Evolutionary conservation across 78 protist genomes (phyloP).

Genomic region (Dictyostelium purpureum): DNA sequence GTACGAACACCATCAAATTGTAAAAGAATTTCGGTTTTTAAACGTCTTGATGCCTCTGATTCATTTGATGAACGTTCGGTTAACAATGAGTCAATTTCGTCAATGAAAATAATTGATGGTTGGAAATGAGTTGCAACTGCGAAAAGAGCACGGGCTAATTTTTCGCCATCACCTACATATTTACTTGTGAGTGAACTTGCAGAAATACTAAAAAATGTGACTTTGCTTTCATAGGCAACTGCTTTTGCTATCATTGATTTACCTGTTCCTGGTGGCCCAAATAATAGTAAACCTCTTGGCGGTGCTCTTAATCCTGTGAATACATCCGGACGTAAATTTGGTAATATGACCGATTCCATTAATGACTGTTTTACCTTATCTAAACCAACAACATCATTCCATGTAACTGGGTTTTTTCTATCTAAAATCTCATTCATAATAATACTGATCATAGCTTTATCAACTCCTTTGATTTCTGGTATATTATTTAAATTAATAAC

Average conservation of each 20-base stretch:
- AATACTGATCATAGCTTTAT: constrained; percentile 7
- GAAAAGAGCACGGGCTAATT: constrained; percentile 91
- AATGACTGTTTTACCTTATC: constrained; percentile 76
- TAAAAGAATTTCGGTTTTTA: constrained; percentile 89
- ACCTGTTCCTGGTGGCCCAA: constrained; percentile 93
- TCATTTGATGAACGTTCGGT: constrained; percentile 62
- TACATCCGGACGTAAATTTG: constrained; percentile 78
- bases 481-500: not conserved
- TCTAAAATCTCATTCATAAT: constrained; percentile 83
- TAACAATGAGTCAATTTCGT: constrained; percentile 94
- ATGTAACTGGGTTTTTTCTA: constrained; percentile 27
- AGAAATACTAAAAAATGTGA: constrained; percentile 93
- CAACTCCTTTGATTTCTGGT: constrained; percentile 74
- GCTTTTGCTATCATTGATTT: constrained; percentile 94
- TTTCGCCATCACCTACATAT: constrained; percentile 92
- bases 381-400: constrained; percentile 76
- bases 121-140: constrained; percentile 82
- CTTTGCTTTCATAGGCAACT: constrained; percentile 94
- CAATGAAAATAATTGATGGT: constrained; percentile 93
- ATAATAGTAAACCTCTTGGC: constrained; percentile 80
- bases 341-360: constrained; percentile 82
- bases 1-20: constrained; percentile 82
- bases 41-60: constrained; percentile 80
- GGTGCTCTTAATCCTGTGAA: constrained; percentile 84
- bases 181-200: constrained; percentile 94